These are phyloP conservation scores for Boletus tomentosulus DNA, from an alignment of 768 basidiomycete genomes.

Conservation along the genomic window DNA sequence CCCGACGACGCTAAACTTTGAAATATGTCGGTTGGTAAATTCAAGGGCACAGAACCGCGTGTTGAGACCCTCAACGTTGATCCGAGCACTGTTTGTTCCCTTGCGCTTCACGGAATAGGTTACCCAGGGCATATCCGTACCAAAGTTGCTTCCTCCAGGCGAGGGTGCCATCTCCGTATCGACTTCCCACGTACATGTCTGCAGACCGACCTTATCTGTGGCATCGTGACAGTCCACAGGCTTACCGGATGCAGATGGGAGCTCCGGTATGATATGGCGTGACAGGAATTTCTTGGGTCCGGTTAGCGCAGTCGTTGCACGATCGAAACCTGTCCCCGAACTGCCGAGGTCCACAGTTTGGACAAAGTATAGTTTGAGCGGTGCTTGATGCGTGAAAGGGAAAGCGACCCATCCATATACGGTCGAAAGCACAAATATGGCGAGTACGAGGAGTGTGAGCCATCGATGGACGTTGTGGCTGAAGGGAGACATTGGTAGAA, in stretches of 20 bases:
- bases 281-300: constrained; percentile 43
- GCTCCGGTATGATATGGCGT: constrained; percentile 39
- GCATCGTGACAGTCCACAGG: constrained; percentile 31
- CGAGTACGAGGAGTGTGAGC: constrained; percentile 34
- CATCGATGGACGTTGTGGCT: constrained; percentile 45
- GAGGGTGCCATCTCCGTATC: constrained; percentile 33
- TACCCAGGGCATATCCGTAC: constrained; percentile 38
- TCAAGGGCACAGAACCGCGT: constrained; percentile 61
- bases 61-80: constrained; percentile 52
- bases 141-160: constrained; percentile 28
- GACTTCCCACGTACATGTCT: constrained; percentile 48
- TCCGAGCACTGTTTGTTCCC: constrained; percentile 41
- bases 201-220: constrained; percentile 33
- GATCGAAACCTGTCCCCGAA: constrained; percentile 22
- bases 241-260: constrained; percentile 48
- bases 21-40: constrained; percentile 47
- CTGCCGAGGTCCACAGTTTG: constrained; percentile 50
- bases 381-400: constrained; percentile 60
- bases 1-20: constrained; percentile 38
- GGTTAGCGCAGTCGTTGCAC: constrained; percentile 41
- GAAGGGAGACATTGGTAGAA: constrained; percentile 65
- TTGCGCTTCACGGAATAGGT: constrained; percentile 38
- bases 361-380: constrained; percentile 69
- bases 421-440: constrained; percentile 42
- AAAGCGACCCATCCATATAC: constrained; percentile 43